A percentile compares a stretch with the other conserved stretches of the same genome.
Evolutionary conservation across 352 stramenopile genomes (phyloP).

Genomic region (Thraustotheca clavata): DNA sequence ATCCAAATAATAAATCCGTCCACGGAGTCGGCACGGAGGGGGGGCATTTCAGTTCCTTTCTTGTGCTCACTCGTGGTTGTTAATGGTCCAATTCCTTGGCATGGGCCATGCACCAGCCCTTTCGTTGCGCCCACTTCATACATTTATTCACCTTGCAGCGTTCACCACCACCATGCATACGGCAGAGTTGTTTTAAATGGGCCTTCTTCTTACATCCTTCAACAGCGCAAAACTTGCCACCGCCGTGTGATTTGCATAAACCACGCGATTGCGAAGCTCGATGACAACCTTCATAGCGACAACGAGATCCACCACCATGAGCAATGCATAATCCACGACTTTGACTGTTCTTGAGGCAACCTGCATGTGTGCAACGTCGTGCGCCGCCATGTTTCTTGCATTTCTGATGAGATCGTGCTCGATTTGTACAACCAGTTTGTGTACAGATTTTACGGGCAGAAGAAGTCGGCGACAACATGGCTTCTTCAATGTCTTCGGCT

Average conservation of each 20-base stretch:
- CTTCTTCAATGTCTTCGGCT: not conserved
- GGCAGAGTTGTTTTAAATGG: constrained; percentile 78
- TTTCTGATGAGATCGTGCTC: constrained; percentile 74
- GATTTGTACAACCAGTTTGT: constrained; percentile 52
- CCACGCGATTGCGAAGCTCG: constrained; percentile 78
- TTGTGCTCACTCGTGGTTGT: too few relatives aligned
- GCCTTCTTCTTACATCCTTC: constrained; percentile 79
- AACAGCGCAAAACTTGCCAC: constrained; percentile 71
- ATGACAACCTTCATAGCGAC: constrained; percentile 68
- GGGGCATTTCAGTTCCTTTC: too few relatives aligned
- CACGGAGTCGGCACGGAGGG: too few relatives aligned
- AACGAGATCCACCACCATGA: constrained; percentile 71
- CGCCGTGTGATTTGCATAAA: constrained; percentile 78
- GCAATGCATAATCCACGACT: constrained; percentile 78
- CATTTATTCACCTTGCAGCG: constrained; percentile 74
- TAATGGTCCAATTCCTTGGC: constrained; percentile 51
- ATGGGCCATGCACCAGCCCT: constrained; percentile 85
- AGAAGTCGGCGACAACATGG: not conserved
- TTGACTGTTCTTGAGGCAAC: constrained; percentile 83
- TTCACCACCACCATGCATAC: constrained; percentile 77
- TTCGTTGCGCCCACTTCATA: constrained; percentile 79
- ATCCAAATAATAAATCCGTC: too few relatives aligned
- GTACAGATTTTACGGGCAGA: constrained; percentile 5
- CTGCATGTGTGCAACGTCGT: constrained; percentile 74
- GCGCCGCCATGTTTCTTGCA: constrained; percentile 87